Evolutionary conservation across 2,329 filamentous ascomycete species (phyloP).

Genomic region (Gyromitra esculenta): DNA sequence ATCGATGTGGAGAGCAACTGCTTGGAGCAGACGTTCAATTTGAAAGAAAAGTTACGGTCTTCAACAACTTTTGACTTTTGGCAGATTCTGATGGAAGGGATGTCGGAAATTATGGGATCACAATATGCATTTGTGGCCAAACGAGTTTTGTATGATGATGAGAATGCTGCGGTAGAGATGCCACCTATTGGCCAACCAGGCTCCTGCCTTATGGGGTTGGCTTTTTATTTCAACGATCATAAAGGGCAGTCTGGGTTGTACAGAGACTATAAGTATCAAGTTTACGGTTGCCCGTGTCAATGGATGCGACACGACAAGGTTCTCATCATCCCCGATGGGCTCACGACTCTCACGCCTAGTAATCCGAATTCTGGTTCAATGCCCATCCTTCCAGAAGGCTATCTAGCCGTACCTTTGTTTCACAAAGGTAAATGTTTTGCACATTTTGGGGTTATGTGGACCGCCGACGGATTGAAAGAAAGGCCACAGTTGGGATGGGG

Average conservation of each 20-base stretch:
- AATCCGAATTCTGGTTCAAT: slow-evolving; percentile 68
- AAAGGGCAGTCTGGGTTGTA: slow-evolving; percentile 66
- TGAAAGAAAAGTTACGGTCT: slow-evolving; percentile 68
- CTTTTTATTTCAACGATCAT: slow-evolving; percentile 73
- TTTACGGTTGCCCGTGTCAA: slow-evolving; percentile 72
- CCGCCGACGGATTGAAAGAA: slow-evolving; percentile 68
- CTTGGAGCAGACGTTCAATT: slow-evolving; percentile 68
- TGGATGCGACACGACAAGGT: slow-evolving; percentile 78
- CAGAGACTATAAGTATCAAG: slow-evolving; percentile 71
- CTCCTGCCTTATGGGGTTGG: slow-evolving; percentile 72
- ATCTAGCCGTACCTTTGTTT: slow-evolving; percentile 73
- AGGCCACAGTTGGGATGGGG: slow-evolving; percentile 70
- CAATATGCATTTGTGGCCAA: slow-evolving; percentile 77
- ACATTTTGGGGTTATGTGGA: slow-evolving; percentile 79
- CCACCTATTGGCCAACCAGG: slow-evolving; percentile 70
- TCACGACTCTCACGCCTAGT: slow-evolving; percentile 69
- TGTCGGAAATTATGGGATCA: slow-evolving; percentile 70
- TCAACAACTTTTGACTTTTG: slow-evolving; percentile 71
- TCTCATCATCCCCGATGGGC: slow-evolving; percentile 71
- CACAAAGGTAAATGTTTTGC: slow-evolving; percentile 73
- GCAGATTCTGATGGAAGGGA: slow-evolving; percentile 70
- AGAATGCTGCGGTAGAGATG: slow-evolving; percentile 69
- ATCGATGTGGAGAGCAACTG: slow-evolving; percentile 68
- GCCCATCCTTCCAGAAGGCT: slow-evolving; percentile 72
- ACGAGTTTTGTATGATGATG: slow-evolving; percentile 69